phyloP scores from a whole-genome alignment of 306 rosid species.

The Fragaria vesca region DNA sequence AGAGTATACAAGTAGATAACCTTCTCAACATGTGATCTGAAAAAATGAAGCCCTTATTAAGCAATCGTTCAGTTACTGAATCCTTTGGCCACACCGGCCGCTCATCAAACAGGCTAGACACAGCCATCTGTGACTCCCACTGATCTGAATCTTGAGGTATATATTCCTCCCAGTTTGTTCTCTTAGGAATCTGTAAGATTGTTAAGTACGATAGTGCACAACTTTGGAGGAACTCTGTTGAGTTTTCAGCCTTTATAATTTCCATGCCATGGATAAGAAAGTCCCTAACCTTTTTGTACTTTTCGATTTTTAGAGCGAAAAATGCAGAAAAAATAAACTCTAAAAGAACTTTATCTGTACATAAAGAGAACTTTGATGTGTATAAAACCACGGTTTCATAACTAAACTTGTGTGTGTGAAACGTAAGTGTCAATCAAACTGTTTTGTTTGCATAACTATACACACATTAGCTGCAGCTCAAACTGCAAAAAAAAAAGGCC shows the following conservation, averaged over 20 bases:
- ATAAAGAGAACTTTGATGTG: background rate
- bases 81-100: slow-evolving; percentile 81
- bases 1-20: slow-evolving; percentile 33
- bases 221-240: background rate
- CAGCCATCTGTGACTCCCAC: slow-evolving; percentile 75
- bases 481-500: background rate
- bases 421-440: background rate
- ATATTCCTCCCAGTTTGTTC: slow-evolving; percentile 84
- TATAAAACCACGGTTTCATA: background rate
- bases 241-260: background rate
- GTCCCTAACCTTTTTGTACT: background rate
- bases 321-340: background rate
- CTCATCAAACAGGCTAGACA: slow-evolving; percentile 79
- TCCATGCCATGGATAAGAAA: slow-evolving; percentile 6
- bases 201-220: slow-evolving; percentile 49
- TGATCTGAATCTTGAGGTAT: slow-evolving; percentile 69
- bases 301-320: background rate
- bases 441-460: background rate
- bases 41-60: slow-evolving; percentile 65
- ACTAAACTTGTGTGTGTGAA: background rate
- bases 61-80: slow-evolving; percentile 57
- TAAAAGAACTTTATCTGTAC: background rate
- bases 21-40: slow-evolving; percentile 63
- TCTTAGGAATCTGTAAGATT: slow-evolving; percentile 87
- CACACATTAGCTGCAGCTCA: background rate